phyloP scores from a whole-genome alignment of 1,284 basidiomycete genomes.

The Tylopilus sp. region DNA sequence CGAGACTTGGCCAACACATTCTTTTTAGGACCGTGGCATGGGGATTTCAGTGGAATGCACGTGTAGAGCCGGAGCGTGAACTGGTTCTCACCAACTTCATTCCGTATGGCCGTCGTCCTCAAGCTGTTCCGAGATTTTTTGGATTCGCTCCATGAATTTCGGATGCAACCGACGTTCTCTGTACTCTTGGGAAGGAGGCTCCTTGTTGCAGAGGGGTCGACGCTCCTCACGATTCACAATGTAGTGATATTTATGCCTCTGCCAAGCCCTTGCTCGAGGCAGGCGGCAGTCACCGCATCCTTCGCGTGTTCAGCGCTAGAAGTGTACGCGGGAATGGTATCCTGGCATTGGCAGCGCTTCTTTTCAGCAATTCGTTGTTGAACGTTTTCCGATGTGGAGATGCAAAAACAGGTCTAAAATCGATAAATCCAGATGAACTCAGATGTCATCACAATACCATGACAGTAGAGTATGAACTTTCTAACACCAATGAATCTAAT shows the following conservation, averaged over 20 bases:
- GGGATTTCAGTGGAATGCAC: background rate
- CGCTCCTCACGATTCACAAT: constrained; percentile 6
- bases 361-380: constrained; percentile 8
- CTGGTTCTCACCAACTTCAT: too few species aligned
- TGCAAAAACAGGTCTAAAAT: too few species aligned
- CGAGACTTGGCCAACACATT: too few species aligned
- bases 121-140: background rate
- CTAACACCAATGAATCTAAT: too few species aligned
- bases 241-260: background rate
- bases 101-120: constrained; percentile 8
- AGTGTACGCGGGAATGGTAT: constrained; percentile 1
- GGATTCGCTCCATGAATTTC: background rate
- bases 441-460: too few species aligned
- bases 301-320: constrained; percentile 1
- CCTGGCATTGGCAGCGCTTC: constrained; percentile 6
- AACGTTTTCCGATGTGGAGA: too few species aligned
- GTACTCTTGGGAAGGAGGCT: constrained; percentile 6
- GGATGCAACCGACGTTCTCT: background rate
- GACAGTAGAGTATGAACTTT: too few species aligned
- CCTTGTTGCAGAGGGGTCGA: constrained; percentile 6
- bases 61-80: too few species aligned
- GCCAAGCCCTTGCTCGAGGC: background rate
- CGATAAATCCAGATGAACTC: too few species aligned
- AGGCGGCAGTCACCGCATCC: background rate
- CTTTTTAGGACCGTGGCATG: too few species aligned